Base-by-base conservation (phyloP, 2,329 filamentous ascomycete genomes). In the Juglanconis juglandina region DNA sequence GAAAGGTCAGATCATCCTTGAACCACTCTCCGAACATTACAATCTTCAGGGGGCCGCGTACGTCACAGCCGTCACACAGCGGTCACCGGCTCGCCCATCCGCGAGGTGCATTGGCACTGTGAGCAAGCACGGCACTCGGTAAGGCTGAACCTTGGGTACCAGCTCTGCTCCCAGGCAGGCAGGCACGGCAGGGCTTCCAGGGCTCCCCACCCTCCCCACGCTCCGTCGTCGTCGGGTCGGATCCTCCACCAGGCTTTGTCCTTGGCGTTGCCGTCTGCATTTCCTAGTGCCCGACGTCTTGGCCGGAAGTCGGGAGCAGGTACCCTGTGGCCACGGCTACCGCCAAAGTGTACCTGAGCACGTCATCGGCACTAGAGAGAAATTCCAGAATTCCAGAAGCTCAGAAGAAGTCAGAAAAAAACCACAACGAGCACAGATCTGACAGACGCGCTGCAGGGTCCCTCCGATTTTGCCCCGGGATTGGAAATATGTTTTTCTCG, bases 41-140 rank as follows among this genome's bases (percentile, higher is more conserved):
- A 59, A 52, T 60, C 49, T 63, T 60, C 61, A 63, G 61, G 61
- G 60, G 61, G 61, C 61, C 58, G 61, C 61, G 61, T 58, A 55
- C 42, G 11, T 56, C 58, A 49, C 44, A 24, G 24, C 24, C 52
- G 35, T 47, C 32, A n/a, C 34, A 24, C 39, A 57, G 44, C 32
- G 51, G 41, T 30, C 5, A 33, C 13, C 53, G 46, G 30, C 33
- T 44, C 41, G 53, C 34, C n/a, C 54, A 24, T 14, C 46, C 50
- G 46, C 24, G 5, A 33, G 17, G 3, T 46, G 30, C 6, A 35
- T 54, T 56, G 49, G 35, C 61, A 63, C 61, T 58, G 54, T 60
- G 61, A 17, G n/a, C 3, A 34, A 7, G 14, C 9, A 42, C 34
- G 39, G 55, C 56, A 48, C 33, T 56, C 53, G 53, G 53, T 30